Percentiles rank a stretch among this genome's conserved stretches.
Conservation (phyloP, 169 alveolate genomes). For the Eimeria necatrix region DNA sequence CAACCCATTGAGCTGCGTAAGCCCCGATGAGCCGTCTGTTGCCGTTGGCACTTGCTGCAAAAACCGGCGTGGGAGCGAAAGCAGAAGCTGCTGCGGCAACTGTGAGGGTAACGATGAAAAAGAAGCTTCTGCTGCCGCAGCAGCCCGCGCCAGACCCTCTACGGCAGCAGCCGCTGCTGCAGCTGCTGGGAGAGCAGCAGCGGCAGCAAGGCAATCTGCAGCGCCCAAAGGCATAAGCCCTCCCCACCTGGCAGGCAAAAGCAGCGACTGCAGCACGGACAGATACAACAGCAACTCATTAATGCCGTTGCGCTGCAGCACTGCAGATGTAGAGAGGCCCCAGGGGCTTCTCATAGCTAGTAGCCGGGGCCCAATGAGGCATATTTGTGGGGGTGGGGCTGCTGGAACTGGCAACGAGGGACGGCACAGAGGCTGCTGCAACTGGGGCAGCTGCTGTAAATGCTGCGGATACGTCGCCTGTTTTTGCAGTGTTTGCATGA, state of each 20-base stretch:
- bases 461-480: neutral
- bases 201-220: constrained; percentile 45
- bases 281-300: constrained; percentile 50
- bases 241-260: constrained; percentile 52
- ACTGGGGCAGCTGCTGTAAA: neutral
- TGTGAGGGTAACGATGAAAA: neutral
- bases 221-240: constrained; percentile 44
- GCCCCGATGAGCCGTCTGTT: constrained; percentile 64
- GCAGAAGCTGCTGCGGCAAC: constrained; percentile 58
- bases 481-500: neutral
- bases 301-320: constrained; percentile 71
- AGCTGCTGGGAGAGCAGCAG: constrained; percentile 40
- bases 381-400: constrained; percentile 58
- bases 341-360: constrained; percentile 75
- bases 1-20: constrained; percentile 52
- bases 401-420: constrained; percentile 66
- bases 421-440: constrained; percentile 21
- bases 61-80: constrained; percentile 48
- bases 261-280: constrained; percentile 64
- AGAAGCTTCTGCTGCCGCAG: constrained; percentile 27
- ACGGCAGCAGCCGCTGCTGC: constrained; percentile 50
- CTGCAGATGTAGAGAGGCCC: constrained; percentile 55
- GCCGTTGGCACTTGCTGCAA: constrained; percentile 70
- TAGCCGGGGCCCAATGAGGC: constrained; percentile 67
- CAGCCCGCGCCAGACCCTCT: constrained; percentile 15